Base-by-base conservation (phyloP, 2,329 filamentous ascomycete species). In the Sarocladium kiliense region DNA sequence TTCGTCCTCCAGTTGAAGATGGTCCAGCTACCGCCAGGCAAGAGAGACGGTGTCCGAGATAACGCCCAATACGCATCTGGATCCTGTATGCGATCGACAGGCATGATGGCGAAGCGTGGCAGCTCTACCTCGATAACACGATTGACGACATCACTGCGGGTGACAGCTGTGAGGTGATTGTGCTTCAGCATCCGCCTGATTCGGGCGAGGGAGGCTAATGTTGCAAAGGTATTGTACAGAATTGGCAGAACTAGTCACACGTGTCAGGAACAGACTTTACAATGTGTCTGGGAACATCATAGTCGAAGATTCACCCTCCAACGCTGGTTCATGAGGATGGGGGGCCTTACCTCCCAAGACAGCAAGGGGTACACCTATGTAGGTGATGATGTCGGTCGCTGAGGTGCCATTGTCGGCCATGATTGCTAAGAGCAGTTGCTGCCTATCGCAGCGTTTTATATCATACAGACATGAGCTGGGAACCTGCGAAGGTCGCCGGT, bases 1-100 rank as follows among this genome's bases (percentile, higher is more conserved):
- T 85, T 77, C n/a, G 77, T 77, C 61, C 78, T 79, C 84, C 84
- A 87, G 66, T 87, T 80, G 64, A 87, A 85, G 0, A 78, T 79
- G 0, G 83, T 85, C 84, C 84, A 87, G 26, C 73, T 77, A 0
- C 84, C 84, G 2, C 84, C 84, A 1, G 79, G 79, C 42, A 85
- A 78, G 12, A 66, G 69, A 47, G 77, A 81, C 0, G 77, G 76
- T 54, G 78, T 71, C 1, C 72, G 66, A 37, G 77, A 77, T 2
- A 84, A 69, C 14, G 71, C 70, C 80, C 84, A 87, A 68, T 87
- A 87, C 53, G 80, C 74, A 0, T 73, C 67, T 12, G 78, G 74
- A 53, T 80, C 68, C 58, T 71, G 68, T 57, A 78, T 77, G 23
- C 83, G 74, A 59, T 85, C 79, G 61, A 80, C 73, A 0, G 83